These are phyloP conservation scores for Kwoniella bestiolae DNA, from an alignment of 768 basidiomycete genomes.

Conservation along the genomic window DNA sequence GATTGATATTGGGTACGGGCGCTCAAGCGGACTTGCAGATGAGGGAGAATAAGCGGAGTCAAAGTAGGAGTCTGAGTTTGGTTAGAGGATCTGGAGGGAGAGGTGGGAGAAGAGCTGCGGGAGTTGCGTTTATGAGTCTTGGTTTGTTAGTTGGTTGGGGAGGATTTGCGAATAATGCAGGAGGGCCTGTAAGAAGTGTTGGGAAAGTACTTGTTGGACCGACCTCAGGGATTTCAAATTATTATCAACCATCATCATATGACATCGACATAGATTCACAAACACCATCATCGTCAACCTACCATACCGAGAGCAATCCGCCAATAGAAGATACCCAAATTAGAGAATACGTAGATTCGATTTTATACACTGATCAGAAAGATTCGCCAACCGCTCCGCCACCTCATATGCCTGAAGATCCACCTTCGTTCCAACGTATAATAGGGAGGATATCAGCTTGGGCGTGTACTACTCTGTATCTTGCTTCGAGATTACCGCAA, in stretches of 20 bases:
- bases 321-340: neutral
- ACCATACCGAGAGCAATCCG: neutral
- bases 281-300: neutral
- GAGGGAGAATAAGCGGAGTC: slow-evolving; percentile 37
- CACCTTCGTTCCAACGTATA: slow-evolving; percentile 62
- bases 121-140: slow-evolving; percentile 78
- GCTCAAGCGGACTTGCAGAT: slow-evolving; percentile 16
- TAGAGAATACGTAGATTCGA: neutral
- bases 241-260: neutral
- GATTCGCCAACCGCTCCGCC: slow-evolving; percentile 9
- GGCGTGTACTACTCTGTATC: slow-evolving; percentile 88
- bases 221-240: neutral
- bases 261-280: slow-evolving; percentile 17
- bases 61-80: slow-evolving; percentile 50
- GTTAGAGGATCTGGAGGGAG: slow-evolving; percentile 53
- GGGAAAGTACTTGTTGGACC: slow-evolving; percentile 46
- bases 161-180: slow-evolving; percentile 40
- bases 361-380: neutral
- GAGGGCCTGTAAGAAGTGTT: neutral
- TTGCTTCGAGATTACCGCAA: slow-evolving; percentile 92
- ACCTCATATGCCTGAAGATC: slow-evolving; percentile 24
- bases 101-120: slow-evolving; percentile 70
- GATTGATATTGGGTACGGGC: slow-evolving; percentile 4
- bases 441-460: slow-evolving; percentile 92
- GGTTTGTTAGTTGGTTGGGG: slow-evolving; percentile 76